Conservation (phyloP, 1,284 basidiomycete species). For the Testicularia cyperi region DNA sequence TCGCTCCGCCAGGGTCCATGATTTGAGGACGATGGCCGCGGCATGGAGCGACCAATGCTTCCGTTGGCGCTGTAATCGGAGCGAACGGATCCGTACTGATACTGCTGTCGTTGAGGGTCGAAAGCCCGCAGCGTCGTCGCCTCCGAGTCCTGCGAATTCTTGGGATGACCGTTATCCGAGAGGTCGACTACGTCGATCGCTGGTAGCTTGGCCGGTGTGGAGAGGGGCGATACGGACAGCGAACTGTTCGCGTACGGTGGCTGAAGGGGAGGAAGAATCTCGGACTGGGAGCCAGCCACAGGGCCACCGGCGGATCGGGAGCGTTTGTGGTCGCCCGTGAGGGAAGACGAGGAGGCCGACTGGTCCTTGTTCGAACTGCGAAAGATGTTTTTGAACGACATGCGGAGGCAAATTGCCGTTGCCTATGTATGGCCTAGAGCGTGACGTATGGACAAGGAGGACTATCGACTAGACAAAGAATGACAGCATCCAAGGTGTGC, state of each 20-base stretch:
- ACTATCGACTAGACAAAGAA: no score
- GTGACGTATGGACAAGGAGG: no score
- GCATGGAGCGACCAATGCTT: slow-evolving; percentile 12
- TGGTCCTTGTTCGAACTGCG: slow-evolving; percentile 19
- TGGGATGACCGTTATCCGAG: slow-evolving; percentile 4
- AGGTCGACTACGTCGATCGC: slow-evolving; percentile 36
- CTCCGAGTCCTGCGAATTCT: slow-evolving; percentile 5
- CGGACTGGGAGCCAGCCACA: not conserved
- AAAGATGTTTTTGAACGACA: slow-evolving; percentile 42
- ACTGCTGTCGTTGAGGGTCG: not conserved
- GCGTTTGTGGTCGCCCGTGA: slow-evolving; percentile 4
- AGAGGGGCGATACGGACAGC: slow-evolving; percentile 21
- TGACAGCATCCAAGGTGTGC: no score
- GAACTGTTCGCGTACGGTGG: slow-evolving; percentile 9
- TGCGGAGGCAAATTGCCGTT: slow-evolving; percentile 2
- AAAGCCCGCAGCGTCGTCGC: slow-evolving; percentile 5
- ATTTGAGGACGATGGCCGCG: slow-evolving; percentile 11
- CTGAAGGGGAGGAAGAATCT: slow-evolving; percentile 1
- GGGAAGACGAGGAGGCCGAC: not conserved
- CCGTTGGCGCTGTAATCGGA: not conserved
- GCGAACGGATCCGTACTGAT: not conserved
- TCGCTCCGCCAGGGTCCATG: slow-evolving; percentile 18
- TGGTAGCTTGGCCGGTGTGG: slow-evolving; percentile 12
- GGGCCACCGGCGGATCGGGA: slow-evolving; percentile 7
- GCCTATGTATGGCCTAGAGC: not conserved